Conservation (phyloP, 176 grass and related monocot genomes). For the Puccinellia tenuiflora region DNA sequence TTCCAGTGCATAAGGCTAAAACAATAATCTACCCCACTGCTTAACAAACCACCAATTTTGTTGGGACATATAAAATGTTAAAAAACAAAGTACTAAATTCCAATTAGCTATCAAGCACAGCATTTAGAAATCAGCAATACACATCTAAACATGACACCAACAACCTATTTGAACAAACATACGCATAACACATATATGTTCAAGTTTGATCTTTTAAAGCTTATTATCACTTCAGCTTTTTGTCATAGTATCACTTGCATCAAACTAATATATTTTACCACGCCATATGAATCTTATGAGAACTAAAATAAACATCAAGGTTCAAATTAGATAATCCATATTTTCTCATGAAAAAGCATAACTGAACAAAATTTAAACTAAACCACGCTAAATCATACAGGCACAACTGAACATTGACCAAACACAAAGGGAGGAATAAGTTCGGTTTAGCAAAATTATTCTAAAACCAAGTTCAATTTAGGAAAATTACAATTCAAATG, state of each 20-base stretch:
- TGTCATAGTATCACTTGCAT: background rate
- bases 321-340: background rate
- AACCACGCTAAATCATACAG: background rate
- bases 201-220: background rate
- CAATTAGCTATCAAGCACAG: background rate
- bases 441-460: background rate
- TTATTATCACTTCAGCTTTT: background rate
- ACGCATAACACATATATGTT: background rate
- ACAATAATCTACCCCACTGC: background rate
- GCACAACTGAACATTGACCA: background rate
- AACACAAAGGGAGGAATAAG: background rate
- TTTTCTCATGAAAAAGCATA: background rate
- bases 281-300: background rate
- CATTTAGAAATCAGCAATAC: background rate
- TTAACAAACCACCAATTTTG: background rate
- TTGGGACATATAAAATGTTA: background rate
- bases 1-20: background rate
- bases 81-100: background rate
- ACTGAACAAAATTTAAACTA: background rate
- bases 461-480: constrained; percentile 2
- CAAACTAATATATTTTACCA: background rate
- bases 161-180: constrained; percentile 1
- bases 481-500: background rate
- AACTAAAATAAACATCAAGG: background rate
- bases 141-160: background rate